These are phyloP conservation scores for Leucosporidium creatinivorum DNA, from an alignment of 768 basidiomycete genomes.

Conservation along the genomic window DNA sequence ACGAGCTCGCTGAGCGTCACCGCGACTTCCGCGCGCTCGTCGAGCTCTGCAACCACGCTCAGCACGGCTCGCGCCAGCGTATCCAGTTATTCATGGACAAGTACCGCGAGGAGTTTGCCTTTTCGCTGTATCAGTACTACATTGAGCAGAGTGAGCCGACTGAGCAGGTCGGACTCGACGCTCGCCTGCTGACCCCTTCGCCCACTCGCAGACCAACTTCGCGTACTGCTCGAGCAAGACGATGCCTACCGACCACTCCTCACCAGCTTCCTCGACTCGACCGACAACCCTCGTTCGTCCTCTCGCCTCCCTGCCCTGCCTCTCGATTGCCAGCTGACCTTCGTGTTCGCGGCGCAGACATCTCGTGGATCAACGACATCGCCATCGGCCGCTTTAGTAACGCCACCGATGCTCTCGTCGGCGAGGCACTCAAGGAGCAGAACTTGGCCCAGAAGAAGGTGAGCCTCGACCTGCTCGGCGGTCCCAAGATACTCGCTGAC, in stretches of 20 bases:
- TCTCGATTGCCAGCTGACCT: neutral
- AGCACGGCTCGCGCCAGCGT: slow-evolving; percentile 41
- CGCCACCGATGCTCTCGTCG: slow-evolving; percentile 58
- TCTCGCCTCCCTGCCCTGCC: neutral
- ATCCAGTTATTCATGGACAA: slow-evolving; percentile 64
- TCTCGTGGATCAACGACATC: slow-evolving; percentile 79
- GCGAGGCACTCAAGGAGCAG: slow-evolving; percentile 54
- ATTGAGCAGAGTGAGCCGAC: slow-evolving; percentile 70
- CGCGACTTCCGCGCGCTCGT: slow-evolving; percentile 79
- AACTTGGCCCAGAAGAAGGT: slow-evolving; percentile 73
- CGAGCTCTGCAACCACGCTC: slow-evolving; percentile 61
- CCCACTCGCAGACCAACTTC: slow-evolving; percentile 57
- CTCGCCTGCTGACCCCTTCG: neutral
- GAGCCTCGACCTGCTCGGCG: slow-evolving; percentile 31
- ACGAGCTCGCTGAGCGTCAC: slow-evolving; percentile 75
- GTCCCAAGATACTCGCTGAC: neutral
- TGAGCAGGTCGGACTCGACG: neutral
- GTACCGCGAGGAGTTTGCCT: slow-evolving; percentile 75
- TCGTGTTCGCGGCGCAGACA: slow-evolving; percentile 18
- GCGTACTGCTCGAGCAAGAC: slow-evolving; percentile 72
- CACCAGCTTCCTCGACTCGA: slow-evolving; percentile 62
- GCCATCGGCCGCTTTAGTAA: slow-evolving; percentile 58
- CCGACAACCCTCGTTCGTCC: slow-evolving; percentile 55
- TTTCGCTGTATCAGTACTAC: slow-evolving; percentile 87
- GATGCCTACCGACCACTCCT: slow-evolving; percentile 57